Percentiles rank a stretch among this genome's conserved stretches.
Evolutionary conservation across 2,329 filamentous ascomycete species (phyloP).

Genomic region (Arachnomyces sp.): DNA sequence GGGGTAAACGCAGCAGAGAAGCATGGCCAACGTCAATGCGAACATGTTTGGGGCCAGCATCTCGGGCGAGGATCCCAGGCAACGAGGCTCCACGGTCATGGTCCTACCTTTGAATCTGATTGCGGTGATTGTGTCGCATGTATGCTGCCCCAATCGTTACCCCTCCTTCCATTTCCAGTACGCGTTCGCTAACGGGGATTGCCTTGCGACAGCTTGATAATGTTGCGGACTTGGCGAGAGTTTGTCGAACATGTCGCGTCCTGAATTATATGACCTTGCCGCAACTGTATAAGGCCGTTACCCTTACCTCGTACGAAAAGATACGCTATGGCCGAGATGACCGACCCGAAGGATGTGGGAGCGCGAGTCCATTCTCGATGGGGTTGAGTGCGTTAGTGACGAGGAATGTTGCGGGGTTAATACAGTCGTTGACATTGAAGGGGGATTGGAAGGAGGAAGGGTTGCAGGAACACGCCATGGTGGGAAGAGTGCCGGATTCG

Average conservation of each 20-base stretch:
- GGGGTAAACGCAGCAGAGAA: too few relatives aligned
- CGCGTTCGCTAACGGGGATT: not conserved
- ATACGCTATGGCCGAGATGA: constrained; percentile 53
- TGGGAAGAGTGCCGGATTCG: constrained; percentile 53
- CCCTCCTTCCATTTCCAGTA: not conserved
- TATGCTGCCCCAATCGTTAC: constrained; percentile 23
- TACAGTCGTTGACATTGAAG: constrained; percentile 44
- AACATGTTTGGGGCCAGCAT: constrained; percentile 35
- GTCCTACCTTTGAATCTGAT: constrained; percentile 51
- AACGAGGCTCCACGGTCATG: constrained; percentile 22
- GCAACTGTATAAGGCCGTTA: constrained; percentile 50
- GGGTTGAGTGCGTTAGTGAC: constrained; percentile 55
- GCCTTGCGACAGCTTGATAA: constrained; percentile 44
- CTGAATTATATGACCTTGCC: constrained; percentile 58
- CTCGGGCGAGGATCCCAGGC: constrained; percentile 20
- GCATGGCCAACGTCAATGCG: constrained; percentile 33
- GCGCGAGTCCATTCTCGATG: constrained; percentile 55
- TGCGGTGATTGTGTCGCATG: constrained; percentile 48
- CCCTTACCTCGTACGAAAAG: constrained; percentile 49
- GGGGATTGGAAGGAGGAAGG: constrained; percentile 53
- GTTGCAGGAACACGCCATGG: constrained; percentile 48
- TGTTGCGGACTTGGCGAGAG: constrained; percentile 48
- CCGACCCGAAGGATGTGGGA: constrained; percentile 52
- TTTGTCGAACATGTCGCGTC: constrained; percentile 53
- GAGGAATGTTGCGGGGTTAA: constrained; percentile 44